Base-by-base conservation (phyloP, 257 asterid genomes). In the Echites panduratus region DNA sequence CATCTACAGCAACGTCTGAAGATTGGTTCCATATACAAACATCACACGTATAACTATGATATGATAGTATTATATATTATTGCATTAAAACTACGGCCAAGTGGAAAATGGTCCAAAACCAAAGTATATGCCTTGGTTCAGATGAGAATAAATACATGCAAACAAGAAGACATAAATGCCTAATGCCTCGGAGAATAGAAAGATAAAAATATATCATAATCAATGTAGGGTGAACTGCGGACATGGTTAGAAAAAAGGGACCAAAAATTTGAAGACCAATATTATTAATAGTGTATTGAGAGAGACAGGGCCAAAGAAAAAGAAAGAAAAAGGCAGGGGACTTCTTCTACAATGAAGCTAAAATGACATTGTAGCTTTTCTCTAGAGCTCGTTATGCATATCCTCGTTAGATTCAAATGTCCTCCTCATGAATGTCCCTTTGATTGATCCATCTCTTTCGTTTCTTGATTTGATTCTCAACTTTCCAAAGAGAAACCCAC, bases 191-290 rank as follows among this genome's bases (percentile, higher is more conserved):
- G 66, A 67, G 73, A 70, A 69, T 73, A 71, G 52, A 26, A 74
- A 67, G 70, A 70, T 56, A 41, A 71, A 32, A 40, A 74, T 27
- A 63, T 56, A 79, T 85, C 84, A 74, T 73, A 80, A 73, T 86
- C 81, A 72, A 8, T 86, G 96, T 87, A 81, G 92, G 92, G 89
- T 79, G 85, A 86, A 86, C 86, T 72, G 81, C 87, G 79, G 89
- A 90, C 96, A 86, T 68, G 70, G 80, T 54, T 79, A 80, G 64
- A 53, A 19, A 3, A 72, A 72, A 76, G 79, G 83, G 82, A 67
- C 80, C 86, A 76, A 73, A 70, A 38, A 70, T 68, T 77, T 38
- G 7, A 8, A 64, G 91, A 83, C 93, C 90, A 86, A 82, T 70
- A 19, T 41, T 43, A 26, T 66, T 29, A 75, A 44, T 73, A 32